phyloP scores from a whole-genome alignment of 768 basidiomycete species.

The Leccinum ochraceum region DNA sequence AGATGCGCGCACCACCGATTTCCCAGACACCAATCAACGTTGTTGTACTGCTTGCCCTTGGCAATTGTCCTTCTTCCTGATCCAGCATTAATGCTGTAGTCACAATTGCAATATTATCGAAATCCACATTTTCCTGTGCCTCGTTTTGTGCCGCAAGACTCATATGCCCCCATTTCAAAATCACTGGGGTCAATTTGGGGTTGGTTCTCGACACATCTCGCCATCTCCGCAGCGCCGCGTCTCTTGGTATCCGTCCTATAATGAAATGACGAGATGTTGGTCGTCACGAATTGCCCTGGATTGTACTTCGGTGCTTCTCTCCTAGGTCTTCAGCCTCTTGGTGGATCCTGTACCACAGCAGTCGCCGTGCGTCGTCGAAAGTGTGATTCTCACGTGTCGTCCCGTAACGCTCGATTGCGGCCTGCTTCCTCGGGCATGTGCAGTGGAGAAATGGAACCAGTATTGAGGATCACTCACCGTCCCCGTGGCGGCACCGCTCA shows the following conservation, averaged over 20 bases:
- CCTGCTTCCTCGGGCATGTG: conserved; percentile 12
- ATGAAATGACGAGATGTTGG: conserved; percentile 30
- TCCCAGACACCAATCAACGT: background rate
- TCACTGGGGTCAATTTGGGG: conserved; percentile 5
- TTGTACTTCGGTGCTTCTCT: conserved; percentile 26
- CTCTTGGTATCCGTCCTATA: conserved; percentile 9
- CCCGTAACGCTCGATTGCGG: conserved; percentile 6
- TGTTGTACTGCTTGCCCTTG: conserved; percentile 1
- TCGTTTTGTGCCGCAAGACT: background rate
- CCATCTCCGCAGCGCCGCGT: conserved; percentile 30
- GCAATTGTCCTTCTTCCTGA: conserved; percentile 5
- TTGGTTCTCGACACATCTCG: conserved; percentile 21
- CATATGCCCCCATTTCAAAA: conserved; percentile 15
- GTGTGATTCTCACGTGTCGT: conserved; percentile 22
- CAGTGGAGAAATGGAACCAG: conserved; percentile 12
- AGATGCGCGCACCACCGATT: background rate
- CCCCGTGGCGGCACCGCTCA: conserved; percentile 14
- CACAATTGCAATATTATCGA: conserved; percentile 1
- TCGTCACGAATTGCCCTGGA: conserved; percentile 19
- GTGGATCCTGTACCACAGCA: conserved; percentile 30
- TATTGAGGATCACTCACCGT: conserved; percentile 21
- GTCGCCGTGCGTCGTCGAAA: conserved; percentile 19
- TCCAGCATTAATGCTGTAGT: conserved; percentile 22
- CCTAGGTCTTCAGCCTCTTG: conserved; percentile 19
- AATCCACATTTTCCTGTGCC: conserved; percentile 19